phyloP scores from a whole-genome alignment of 2,329 filamentous ascomycete genomes.

The Apiospora rasikravindrae region DNA sequence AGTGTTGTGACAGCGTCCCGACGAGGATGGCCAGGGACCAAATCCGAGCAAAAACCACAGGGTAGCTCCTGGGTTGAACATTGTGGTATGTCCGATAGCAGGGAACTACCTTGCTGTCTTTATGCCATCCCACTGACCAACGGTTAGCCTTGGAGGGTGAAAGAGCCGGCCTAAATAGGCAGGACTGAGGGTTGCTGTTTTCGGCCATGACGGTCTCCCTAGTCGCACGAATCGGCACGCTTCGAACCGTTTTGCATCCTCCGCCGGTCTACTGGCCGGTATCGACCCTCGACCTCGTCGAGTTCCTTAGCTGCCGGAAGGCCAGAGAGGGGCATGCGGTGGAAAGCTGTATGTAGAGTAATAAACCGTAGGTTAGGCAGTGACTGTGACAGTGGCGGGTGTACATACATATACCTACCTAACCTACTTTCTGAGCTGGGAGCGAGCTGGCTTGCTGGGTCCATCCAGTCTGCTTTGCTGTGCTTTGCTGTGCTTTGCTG shows the following conservation, averaged over 20 bases:
- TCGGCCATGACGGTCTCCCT: neutral
- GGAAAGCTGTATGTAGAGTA: neutral
- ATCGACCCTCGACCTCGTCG: neutral
- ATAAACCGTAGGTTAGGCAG: neutral
- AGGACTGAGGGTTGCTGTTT: constrained; percentile 1
- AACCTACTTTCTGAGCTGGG: neutral
- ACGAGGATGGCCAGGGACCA: neutral
- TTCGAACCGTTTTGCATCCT: neutral
- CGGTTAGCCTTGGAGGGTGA: constrained; percentile 5
- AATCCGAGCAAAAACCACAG: neutral
- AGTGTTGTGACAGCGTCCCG: neutral
- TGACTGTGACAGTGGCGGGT: no score
- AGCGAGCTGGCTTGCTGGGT: neutral
- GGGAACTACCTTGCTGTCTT: neutral
- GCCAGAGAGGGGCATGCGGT: neutral
- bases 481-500: constrained; percentile 1
- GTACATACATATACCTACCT: no score
- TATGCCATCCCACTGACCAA: constrained; percentile 12
- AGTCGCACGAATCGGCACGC: constrained; percentile 1
- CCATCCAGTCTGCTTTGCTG: neutral
- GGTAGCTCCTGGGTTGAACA: neutral
- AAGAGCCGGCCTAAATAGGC: constrained; percentile 16
- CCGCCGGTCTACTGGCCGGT: no score
- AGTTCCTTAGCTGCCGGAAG: neutral
- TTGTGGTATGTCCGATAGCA: neutral